These are phyloP conservation scores for Pythium brassicae DNA, from an alignment of 352 stramenopile genomes.

Conservation along the genomic window DNA sequence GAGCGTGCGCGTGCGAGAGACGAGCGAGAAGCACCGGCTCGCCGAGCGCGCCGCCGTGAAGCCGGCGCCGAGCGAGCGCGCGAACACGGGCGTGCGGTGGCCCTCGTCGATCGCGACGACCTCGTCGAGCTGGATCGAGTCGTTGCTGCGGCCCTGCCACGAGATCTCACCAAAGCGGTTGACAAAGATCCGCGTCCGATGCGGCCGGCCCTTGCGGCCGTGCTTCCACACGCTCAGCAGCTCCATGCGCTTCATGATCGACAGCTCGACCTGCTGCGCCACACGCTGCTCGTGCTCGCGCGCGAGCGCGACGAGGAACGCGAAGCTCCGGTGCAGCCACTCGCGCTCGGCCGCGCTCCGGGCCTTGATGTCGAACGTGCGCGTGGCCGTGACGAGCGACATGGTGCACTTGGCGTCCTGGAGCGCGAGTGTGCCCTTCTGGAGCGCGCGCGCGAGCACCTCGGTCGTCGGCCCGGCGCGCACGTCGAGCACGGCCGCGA, in stretches of 20 bases:
- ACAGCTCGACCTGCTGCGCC: conserved; percentile 73
- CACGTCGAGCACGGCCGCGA: conserved; percentile 55
- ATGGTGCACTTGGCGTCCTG: conserved; percentile 70
- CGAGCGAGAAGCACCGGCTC: conserved; percentile 64
- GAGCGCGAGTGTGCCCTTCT: conserved; percentile 59
- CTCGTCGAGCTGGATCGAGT: conserved; percentile 76
- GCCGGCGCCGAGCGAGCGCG: conserved; percentile 29
- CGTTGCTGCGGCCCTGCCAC: conserved; percentile 72
- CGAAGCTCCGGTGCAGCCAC: conserved; percentile 70
- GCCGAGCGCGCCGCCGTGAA: conserved; percentile 23
- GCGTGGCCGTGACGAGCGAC: conserved; percentile 66
- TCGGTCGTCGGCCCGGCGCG: conserved; percentile 54
- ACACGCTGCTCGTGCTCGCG: conserved; percentile 69
- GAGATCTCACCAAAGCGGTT: conserved; percentile 83
- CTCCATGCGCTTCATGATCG: conserved; percentile 85
- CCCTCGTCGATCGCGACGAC: conserved; percentile 54
- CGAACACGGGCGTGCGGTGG: conserved; percentile 62
- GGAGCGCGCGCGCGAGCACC: conserved; percentile 54
- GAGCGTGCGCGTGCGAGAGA: conserved; percentile 56
- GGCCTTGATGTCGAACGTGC: conserved; percentile 74
- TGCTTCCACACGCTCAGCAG: conserved; percentile 71
- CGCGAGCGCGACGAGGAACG: conserved; percentile 69
- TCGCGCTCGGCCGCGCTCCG: conserved; percentile 64
- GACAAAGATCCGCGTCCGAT: conserved; percentile 81
- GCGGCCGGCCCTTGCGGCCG: conserved; percentile 62